Conservation (phyloP, 2,329 filamentous ascomycete species). For the Botrytis pseudocinerea region DNA sequence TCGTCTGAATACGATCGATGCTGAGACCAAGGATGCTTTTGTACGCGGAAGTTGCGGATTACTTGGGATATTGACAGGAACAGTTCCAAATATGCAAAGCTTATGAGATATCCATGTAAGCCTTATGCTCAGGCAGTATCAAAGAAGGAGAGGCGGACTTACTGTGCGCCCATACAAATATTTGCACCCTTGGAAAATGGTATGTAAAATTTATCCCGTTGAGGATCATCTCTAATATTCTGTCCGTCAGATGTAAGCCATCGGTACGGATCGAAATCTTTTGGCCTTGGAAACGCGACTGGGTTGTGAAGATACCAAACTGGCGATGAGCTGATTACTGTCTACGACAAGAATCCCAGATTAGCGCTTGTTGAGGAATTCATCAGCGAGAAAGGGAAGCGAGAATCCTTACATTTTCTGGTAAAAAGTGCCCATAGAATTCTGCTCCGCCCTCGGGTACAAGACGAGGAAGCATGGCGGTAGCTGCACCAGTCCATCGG, state of each 20-base stretch:
- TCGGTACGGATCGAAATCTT: background rate
- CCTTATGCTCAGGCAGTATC: background rate
- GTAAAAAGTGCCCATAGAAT: background rate
- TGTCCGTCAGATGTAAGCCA: background rate
- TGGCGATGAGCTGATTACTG: background rate
- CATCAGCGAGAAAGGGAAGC: background rate
- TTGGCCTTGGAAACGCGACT: constrained; percentile 1
- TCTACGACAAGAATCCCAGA: background rate
- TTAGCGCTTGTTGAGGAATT: background rate
- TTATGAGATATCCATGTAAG: background rate
- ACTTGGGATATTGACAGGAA: background rate
- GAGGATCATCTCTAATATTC: background rate
- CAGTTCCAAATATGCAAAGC: background rate
- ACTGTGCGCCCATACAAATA: background rate
- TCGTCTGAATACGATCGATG: background rate
- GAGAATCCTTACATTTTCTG: background rate
- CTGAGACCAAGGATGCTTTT: background rate
- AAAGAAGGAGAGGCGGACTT: background rate
- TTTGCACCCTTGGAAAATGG: background rate
- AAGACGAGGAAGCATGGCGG: background rate
- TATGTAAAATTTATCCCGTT: background rate
- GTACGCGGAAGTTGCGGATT: background rate
- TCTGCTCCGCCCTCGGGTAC: background rate
- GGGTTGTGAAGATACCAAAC: background rate
- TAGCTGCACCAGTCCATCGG: background rate